Evolutionary conservation across 2,329 filamentous ascomycete species (phyloP).

Genomic region (Ceratocystis destructans): DNA sequence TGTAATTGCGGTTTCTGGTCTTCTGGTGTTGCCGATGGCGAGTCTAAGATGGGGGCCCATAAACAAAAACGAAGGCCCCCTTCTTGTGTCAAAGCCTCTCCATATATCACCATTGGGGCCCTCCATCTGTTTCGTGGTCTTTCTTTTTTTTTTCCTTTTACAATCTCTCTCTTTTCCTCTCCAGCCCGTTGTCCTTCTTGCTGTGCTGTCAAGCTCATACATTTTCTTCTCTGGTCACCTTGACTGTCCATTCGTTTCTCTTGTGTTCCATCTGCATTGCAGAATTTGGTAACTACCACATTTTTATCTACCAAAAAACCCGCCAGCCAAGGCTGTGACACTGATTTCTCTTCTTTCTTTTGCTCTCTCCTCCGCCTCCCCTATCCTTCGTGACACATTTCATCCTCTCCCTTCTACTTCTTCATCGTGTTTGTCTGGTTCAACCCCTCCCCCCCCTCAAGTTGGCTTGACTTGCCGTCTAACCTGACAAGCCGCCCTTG

Average conservation of each 20-base stretch:
- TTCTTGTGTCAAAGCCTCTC: background rate
- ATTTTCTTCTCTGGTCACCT: slow-evolving; percentile 6
- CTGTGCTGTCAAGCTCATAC: background rate
- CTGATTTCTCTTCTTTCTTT: background rate
- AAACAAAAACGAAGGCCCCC: background rate
- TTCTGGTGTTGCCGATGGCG: background rate
- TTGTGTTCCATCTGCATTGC: background rate
- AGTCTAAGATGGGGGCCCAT: background rate
- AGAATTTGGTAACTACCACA: background rate
- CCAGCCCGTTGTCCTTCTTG: background rate
- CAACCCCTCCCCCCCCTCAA: background rate
- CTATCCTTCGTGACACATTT: background rate
- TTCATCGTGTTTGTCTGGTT: background rate
- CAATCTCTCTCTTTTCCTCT: background rate
- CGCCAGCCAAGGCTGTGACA: too few species aligned
- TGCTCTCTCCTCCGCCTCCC: background rate
- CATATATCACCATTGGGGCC: background rate
- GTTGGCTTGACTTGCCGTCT: background rate
- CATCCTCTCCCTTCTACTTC: background rate
- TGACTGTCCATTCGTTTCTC: slow-evolving; percentile 11
- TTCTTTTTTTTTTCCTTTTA: background rate
- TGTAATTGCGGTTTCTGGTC: slow-evolving; percentile 1
- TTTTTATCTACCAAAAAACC: background rate
- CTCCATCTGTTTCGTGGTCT: background rate
- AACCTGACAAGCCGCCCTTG: background rate